These are phyloP conservation scores for Cutaneotrichosporon sp. DNA, from an alignment of 1,284 basidiomycete genomes.

Conservation along the genomic window DNA sequence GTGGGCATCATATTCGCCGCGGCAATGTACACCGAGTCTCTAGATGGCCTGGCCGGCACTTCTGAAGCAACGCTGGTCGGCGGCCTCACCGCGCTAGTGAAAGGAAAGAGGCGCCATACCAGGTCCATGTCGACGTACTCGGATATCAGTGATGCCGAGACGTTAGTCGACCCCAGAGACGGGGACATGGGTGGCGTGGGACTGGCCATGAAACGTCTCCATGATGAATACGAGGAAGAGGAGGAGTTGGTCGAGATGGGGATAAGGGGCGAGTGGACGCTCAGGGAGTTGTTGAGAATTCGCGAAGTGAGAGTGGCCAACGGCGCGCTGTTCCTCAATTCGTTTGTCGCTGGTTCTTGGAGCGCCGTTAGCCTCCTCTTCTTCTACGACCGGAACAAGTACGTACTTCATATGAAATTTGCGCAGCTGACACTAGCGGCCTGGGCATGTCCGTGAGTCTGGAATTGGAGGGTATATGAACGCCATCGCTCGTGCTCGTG, in stretches of 20 bases:
- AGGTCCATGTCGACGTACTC: background rate
- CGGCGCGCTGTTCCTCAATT: conserved; percentile 42
- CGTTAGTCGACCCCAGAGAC: conserved; percentile 9
- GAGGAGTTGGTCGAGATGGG: conserved; percentile 6
- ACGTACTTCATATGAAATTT: conserved; percentile 14
- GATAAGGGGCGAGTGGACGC: background rate
- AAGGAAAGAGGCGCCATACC: background rate
- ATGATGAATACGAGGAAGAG: background rate
- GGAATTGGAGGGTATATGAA: background rate
- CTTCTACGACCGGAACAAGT: conserved; percentile 47
- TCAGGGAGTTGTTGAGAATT: background rate
- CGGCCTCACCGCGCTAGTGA: background rate
- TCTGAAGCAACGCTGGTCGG: background rate
- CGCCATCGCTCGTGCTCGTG: background rate
- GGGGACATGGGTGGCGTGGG: conserved; percentile 1
- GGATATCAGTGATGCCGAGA: conserved; percentile 9
- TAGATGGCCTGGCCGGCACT: conserved; percentile 22
- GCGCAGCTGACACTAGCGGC: conserved; percentile 33
- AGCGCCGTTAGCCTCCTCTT: conserved; percentile 44
- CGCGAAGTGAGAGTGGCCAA: conserved; percentile 35
- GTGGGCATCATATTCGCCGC: conserved; percentile 53
- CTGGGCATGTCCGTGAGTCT: conserved; percentile 41
- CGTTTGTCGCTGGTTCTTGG: conserved; percentile 48
- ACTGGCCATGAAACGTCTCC: conserved; percentile 5
- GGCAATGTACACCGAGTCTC: conserved; percentile 47